Evolutionary conservation across 768 basidiomycete genomes (phyloP), one percentile per base, ranked within the genome.

Genomic region (Erythrobasidium yunnanense): DNA sequence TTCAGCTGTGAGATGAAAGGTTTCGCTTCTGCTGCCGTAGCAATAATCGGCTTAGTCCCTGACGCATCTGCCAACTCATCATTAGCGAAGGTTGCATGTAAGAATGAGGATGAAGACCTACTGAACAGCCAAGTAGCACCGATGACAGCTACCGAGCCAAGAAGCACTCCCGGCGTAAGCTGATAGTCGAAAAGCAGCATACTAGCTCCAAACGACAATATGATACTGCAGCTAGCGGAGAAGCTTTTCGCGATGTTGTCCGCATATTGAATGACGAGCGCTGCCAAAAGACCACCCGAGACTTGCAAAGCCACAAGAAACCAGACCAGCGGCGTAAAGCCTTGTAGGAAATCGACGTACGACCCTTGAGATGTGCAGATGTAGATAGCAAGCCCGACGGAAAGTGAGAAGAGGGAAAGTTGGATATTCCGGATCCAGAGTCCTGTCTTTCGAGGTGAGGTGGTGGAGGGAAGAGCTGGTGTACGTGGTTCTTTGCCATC

Each of bases 361-460:
- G 46, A 29, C 20, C 32, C 20, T 18, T 25, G 46, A 7, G 60
- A 49, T 1, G 29, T 66, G 35, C 66, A 69, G 34, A 70, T 18
- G 3, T 71, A 68, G 35, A 91, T 63, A 30, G 47, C 49, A 33
- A 30, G n/a, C 8, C 60, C 60, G 27, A 63, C 60, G n/a, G 42
- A 80, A 34, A 96, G 80, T 49, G 89, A 91, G 79, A 96, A 96
- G 49, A 90, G 80, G 23, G 88, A 91, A 13, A 97, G 82, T 76
- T 96, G 92, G 65, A 95, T 86, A 74, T 96, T 97, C 74, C 93
- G 87, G 65, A 95, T 85, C 92, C 92, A 96, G 8, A 97, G 81
- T 76, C 92, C 88, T 1, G 85, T 81, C 69, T 84, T 84, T 86
- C 72, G 85, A 84, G 78, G 51, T 38, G 55, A 13, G 18, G 33